A percentile compares a stretch with the other conserved stretches of the same genome.
phyloP scores from a whole-genome alignment of 2,329 filamentous ascomycete species.

The Corynespora cassiicola region DNA sequence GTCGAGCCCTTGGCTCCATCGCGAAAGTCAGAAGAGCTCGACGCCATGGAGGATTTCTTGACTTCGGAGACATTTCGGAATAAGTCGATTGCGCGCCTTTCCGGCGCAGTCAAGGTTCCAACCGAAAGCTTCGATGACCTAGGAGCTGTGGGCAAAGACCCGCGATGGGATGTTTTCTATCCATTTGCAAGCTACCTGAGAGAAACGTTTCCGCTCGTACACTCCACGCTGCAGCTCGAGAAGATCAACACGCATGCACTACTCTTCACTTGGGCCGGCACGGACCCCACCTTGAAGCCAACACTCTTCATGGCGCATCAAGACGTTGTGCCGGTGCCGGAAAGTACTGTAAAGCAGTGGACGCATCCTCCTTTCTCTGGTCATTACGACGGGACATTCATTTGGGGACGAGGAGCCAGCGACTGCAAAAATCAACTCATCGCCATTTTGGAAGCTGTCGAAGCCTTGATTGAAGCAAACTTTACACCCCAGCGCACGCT shows the following conservation, averaged over 20 bases:
- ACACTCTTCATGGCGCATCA: constrained; percentile 69
- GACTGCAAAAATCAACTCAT: constrained; percentile 70
- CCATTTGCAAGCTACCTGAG: constrained; percentile 54
- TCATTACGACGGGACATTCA: constrained; percentile 60
- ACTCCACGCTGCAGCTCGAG: constrained; percentile 56
- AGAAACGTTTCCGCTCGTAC: constrained; percentile 40
- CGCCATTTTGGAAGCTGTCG: constrained; percentile 60
- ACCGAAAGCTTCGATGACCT: constrained; percentile 64
- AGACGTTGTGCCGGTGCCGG: constrained; percentile 66
- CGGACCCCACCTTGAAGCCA: constrained; percentile 58
- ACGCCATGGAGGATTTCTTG: constrained; percentile 35
- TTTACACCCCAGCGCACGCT: constrained; percentile 64
- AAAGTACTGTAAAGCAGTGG: constrained; percentile 61
- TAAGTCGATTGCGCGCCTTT: constrained; percentile 44
- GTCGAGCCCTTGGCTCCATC: constrained; percentile 34
- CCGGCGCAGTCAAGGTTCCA: constrained; percentile 60
- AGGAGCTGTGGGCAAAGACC: constrained; percentile 61
- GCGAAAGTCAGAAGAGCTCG: constrained; percentile 29
- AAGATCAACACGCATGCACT: constrained; percentile 66
- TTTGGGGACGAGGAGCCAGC: constrained; percentile 67
- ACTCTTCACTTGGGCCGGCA: constrained; percentile 64
- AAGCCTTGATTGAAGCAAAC: constrained; percentile 59
- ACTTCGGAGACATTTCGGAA: constrained; percentile 34
- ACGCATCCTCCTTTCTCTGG: constrained; percentile 67
- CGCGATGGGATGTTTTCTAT: constrained; percentile 65